Base-by-base conservation (phyloP, 306 rosid genomes). In the Acacia acuminata region DNA sequence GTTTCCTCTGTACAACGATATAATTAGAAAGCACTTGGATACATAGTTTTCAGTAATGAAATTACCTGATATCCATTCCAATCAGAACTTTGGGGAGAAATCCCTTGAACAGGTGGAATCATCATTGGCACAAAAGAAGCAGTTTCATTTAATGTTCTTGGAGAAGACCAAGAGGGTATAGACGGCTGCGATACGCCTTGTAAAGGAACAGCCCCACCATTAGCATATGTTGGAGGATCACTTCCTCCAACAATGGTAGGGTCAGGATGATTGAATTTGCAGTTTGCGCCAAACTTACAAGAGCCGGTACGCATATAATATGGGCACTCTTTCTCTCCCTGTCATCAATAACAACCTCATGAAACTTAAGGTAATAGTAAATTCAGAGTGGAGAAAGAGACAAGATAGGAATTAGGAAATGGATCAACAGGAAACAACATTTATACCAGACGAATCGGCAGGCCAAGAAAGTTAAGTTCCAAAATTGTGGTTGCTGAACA, bases 261-360 rank as follows among this genome's bases (percentile, higher is more conserved):
- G 83, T 96, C 98, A 20, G 99, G 99, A 79, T 96, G 99, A 85
- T 96, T 96, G 84, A 91, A 96, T 92, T 81, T 92, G 90, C 99
- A 94, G 94, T 88, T 90, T 14, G 89, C 81, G 73, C 97, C 99
- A 86, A 88, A 96, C 90, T 92, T 96, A 85, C 99, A 96, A 76
- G 97, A 94, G 77, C 98, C 98, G n/a, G 79, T 94, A 65, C 93
- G 94, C 98, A 96, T 96, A 87, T 96, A 96, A 78, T 88, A 94
- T 43, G 91, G 97, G 47, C 99, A 96, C 82, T 91, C 99, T 85
- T 72, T 96, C 86, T 89, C 96, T 22, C 93, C 97, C 99, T 96
- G 85, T 44, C 82, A 89, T 19, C 44, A 67, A 83, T 83, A 56
- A 77, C 56, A 77, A 82, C 71, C 72, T 76, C 51, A 73, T 25